Conservation (phyloP, 441 rosid genomes). For the Adansonia madagascariensis region DNA sequence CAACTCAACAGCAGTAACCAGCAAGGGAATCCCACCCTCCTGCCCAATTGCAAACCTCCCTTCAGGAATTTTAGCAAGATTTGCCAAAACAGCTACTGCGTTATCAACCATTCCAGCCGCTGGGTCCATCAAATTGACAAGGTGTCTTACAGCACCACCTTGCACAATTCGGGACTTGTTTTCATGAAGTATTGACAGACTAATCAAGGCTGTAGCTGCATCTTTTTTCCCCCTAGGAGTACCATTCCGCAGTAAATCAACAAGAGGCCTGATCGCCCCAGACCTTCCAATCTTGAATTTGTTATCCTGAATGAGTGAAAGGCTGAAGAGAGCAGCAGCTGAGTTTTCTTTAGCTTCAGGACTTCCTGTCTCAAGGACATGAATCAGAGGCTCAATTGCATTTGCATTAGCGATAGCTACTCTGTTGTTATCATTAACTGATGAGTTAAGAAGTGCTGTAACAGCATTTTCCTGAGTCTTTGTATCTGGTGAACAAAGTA, state of each 20-base stretch:
- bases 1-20: constrained; percentile 90
- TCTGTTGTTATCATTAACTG: constrained; percentile 84
- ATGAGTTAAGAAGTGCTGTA: constrained; percentile 83
- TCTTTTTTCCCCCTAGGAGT: constrained; percentile 86
- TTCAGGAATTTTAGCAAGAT: constrained; percentile 76
- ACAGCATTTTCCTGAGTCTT: constrained; percentile 74
- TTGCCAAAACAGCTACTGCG: constrained; percentile 85
- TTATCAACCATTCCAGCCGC: constrained; percentile 91
- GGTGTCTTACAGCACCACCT: constrained; percentile 82
- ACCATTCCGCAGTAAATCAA: constrained; percentile 75
- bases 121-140: constrained; percentile 85
- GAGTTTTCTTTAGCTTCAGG: constrained; percentile 73
- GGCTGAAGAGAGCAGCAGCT: constrained; percentile 43
- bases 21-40: constrained; percentile 76
- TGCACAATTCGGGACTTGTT: constrained; percentile 72
- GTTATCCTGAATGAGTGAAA: constrained; percentile 75
- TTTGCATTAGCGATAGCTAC: constrained; percentile 63
- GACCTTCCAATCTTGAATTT: constrained; percentile 78
- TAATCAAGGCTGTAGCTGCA: constrained; percentile 89
- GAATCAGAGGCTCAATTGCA: constrained; percentile 75
- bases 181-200: constrained; percentile 76
- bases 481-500: constrained; percentile 60
- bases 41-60: constrained; percentile 77
- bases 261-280: constrained; percentile 82
- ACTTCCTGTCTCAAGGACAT: constrained; percentile 73